Evolutionary conservation across 768 basidiomycete genomes (phyloP).

Genomic region (Lentinus tigrinus): DNA sequence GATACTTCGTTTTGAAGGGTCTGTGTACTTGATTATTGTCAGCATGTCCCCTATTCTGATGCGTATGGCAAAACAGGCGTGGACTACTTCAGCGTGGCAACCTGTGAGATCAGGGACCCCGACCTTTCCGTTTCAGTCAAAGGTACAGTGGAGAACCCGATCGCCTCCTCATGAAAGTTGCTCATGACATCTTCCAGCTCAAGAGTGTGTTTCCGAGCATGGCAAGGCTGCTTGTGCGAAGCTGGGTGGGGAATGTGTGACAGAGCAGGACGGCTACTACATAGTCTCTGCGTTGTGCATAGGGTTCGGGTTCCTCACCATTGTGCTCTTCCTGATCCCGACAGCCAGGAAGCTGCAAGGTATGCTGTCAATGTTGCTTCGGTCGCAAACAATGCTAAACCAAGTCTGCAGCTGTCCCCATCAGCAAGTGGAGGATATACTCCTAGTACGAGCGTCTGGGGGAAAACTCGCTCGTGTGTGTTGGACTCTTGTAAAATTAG

Average conservation of each 20-base stretch:
- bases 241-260: constrained; percentile 77
- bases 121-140: constrained; percentile 50
- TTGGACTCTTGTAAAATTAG: constrained; percentile 16
- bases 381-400: constrained; percentile 6
- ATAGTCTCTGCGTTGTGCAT: constrained; percentile 80
- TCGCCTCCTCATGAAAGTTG: not conserved
- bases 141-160: constrained; percentile 39
- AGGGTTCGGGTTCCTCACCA: constrained; percentile 66
- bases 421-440: constrained; percentile 71
- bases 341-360: constrained; percentile 85
- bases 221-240: constrained; percentile 79
- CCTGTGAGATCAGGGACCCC: constrained; percentile 65
- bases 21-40: not conserved
- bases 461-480: not conserved
- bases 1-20: constrained; percentile 94
- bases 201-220: constrained; percentile 90
- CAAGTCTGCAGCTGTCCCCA: constrained; percentile 53
- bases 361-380: constrained; percentile 38
- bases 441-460: constrained; percentile 27
- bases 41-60: not conserved
- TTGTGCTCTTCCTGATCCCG: constrained; percentile 78
- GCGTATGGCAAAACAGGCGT: constrained; percentile 51
- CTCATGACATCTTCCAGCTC: constrained; percentile 42
- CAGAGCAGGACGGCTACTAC: constrained; percentile 91
- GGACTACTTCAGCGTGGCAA: constrained; percentile 83